Base-by-base conservation (phyloP, 2,329 filamentous ascomycete genomes). In the Xylaria sp. region DNA sequence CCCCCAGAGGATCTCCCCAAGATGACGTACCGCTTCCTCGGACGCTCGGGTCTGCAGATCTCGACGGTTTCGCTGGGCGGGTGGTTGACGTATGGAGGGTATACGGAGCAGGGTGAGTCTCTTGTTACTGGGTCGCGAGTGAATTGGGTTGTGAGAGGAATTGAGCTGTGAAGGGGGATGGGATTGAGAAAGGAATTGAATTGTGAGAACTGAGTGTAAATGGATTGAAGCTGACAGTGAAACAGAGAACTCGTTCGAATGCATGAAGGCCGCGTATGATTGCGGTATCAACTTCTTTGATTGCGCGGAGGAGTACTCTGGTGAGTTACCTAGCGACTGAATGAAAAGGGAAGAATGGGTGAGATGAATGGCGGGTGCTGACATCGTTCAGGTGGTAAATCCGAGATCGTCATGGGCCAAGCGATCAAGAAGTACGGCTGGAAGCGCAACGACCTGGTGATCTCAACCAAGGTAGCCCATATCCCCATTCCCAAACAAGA, bases 41-140 rank as follows among this genome's bases (percentile, higher is more conserved):
- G 89, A 68, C 82, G 82, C 46, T 88, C 86, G 13, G 88, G 89
- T 57, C 80, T 92, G 16, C 85, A 91, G 72, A 87, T 92, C 39
- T 91, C 88, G 34, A 81, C 85, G 51, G 87, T 92, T 63, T 87
- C 86, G 1, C 78, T 92, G 2, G 89, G 85, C 60, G 83, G 85
- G 65, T 87, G 86, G 86, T 78, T 92, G 55, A 91, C 89, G 0
- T 91, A 90, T 65, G 89, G 89, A 57, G 88, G 87, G 16, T 86
- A 90, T 66, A 85, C 90, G 35, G 84, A 86, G 58, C 82, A 85
- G 70, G 83, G 85, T 85, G 76, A 65, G 76, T n/a, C n/a, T n/a
- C n/a, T n/a, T n/a, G n/a, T n/a, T n/a, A n/a, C n/a, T n/a, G n/a
- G n/a, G n/a, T n/a, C n/a, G n/a, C n/a, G n/a, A n/a, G n/a, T n/a